Percentiles rank a stretch among this genome's conserved stretches.
These are phyloP conservation scores for Mycosphaerella sp. DNA, from an alignment of 2,329 filamentous ascomycete genomes.

Conservation along the genomic window DNA sequence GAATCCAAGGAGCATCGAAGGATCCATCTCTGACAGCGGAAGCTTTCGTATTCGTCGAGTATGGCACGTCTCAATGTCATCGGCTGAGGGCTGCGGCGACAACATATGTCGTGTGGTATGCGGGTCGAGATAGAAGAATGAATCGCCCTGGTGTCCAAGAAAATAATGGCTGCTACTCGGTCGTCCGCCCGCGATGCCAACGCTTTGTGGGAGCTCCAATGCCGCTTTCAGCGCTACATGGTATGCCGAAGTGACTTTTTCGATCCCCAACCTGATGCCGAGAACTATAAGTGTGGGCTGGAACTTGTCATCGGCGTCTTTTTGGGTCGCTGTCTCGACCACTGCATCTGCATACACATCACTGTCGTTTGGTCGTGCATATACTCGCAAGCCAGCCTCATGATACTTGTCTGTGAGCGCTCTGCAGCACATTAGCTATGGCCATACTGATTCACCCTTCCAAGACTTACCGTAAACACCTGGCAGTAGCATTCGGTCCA, in stretches of 20 bases:
- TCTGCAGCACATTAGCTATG: constrained; percentile 43
- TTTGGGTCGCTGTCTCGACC: constrained; percentile 59
- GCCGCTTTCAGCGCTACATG: constrained; percentile 86
- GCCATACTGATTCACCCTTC: neutral
- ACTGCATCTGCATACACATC: constrained; percentile 93
- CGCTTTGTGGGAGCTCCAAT: constrained; percentile 83
- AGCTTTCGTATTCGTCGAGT: constrained; percentile 77
- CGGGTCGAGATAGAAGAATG: constrained; percentile 92
- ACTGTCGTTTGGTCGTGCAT: constrained; percentile 80
- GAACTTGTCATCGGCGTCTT: constrained; percentile 59
- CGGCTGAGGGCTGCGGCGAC: constrained; percentile 52
- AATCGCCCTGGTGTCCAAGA: constrained; percentile 63
- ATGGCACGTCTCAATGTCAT: constrained; percentile 79
- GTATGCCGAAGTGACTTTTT: constrained; percentile 89
- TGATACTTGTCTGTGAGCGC: constrained; percentile 64
- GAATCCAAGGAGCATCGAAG: constrained; percentile 95
- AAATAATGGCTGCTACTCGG: constrained; percentile 85
- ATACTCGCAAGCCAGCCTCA: constrained; percentile 65
- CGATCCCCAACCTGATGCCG: constrained; percentile 82
- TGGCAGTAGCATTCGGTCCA: constrained; percentile 90
- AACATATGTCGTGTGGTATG: constrained; percentile 76
- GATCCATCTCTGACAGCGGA: constrained; percentile 88
- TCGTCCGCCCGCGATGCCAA: constrained; percentile 90
- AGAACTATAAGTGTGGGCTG: constrained; percentile 83
- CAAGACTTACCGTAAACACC: constrained; percentile 75